A percentile compares a stretch with the other conserved stretches of the same genome.
phyloP scores from a whole-genome alignment of 176 grass and related monocot species.

The Puya raimondii region DNA sequence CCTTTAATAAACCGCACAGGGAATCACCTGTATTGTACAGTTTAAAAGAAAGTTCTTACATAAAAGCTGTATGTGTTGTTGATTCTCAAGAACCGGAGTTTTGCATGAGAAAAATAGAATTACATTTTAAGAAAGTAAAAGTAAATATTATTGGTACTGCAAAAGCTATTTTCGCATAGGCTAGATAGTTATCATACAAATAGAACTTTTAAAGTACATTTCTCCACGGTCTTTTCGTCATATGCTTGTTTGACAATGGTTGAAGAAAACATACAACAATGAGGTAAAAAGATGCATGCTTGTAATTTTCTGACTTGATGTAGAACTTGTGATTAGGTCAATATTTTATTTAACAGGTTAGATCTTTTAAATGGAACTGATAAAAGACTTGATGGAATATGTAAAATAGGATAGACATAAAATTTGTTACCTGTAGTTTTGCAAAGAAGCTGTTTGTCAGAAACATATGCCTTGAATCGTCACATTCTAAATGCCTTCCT shows the following conservation, averaged over 20 bases:
- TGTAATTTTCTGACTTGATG: too few species aligned
- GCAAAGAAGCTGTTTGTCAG: constrained; percentile 74
- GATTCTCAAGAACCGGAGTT: too few species aligned
- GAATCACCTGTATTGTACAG: too few species aligned
- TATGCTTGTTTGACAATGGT: too few species aligned
- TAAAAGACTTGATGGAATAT: neutral
- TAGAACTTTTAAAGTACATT: too few species aligned
- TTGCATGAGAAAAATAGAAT: too few species aligned
- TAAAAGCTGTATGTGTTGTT: neutral
- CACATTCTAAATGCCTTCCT: constrained; percentile 68
- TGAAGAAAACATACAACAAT: too few species aligned
- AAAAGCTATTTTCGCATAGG: neutral
- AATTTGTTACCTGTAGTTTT: constrained; percentile 58
- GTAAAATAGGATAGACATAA: neutral
- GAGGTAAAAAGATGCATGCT: too few species aligned
- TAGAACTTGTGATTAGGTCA: neutral
- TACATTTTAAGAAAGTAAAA: too few species aligned
- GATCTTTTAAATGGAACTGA: neutral
- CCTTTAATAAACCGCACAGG: too few species aligned
- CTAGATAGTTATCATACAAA: too few species aligned
- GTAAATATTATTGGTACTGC: neutral
- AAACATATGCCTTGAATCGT: constrained; percentile 52
- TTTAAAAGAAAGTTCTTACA: neutral
- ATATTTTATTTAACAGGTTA: neutral
- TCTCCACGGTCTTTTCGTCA: too few species aligned